These are phyloP conservation scores for Trichosanthes truncata DNA, from an alignment of 306 rosid genomes.

Conservation along the genomic window DNA sequence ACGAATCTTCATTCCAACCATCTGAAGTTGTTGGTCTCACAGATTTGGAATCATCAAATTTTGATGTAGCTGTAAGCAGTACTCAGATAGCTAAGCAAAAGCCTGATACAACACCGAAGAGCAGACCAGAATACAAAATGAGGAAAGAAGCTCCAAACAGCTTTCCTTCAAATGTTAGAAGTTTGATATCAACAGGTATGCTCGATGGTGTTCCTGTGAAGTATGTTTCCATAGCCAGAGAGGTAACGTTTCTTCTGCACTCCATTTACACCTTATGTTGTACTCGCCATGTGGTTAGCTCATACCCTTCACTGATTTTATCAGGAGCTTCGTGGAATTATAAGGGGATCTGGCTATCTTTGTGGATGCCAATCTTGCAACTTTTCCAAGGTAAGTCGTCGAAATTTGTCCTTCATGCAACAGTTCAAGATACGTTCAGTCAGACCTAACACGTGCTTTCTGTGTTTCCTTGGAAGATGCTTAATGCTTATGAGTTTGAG, in stretches of 20 bases:
- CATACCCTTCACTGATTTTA: conserved; percentile 19
- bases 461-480: conserved; percentile 12
- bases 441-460: not conserved
- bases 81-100: conserved; percentile 28
- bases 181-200: conserved; percentile 72
- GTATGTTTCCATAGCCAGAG: conserved; percentile 59
- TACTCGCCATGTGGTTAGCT: conserved; percentile 6
- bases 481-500: conserved; percentile 82
- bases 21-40: conserved; percentile 33
- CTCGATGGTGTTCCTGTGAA: conserved; percentile 85
- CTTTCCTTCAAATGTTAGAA: conserved; percentile 81
- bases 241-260: conserved; percentile 39
- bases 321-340: conserved; percentile 75
- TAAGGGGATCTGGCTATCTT: conserved; percentile 78
- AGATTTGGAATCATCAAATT: conserved; percentile 35
- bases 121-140: conserved; percentile 45
- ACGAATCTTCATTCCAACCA: conserved; percentile 48
- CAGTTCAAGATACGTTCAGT: not conserved
- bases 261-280: conserved; percentile 7
- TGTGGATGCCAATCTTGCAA: conserved; percentile 74
- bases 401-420: not conserved
- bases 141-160: conserved; percentile 79
- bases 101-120: conserved; percentile 38
- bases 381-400: conserved; percentile 43
- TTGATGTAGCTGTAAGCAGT: conserved; percentile 25